Conservation (phyloP, 345 rosid species). For the Balakata baccata region DNA sequence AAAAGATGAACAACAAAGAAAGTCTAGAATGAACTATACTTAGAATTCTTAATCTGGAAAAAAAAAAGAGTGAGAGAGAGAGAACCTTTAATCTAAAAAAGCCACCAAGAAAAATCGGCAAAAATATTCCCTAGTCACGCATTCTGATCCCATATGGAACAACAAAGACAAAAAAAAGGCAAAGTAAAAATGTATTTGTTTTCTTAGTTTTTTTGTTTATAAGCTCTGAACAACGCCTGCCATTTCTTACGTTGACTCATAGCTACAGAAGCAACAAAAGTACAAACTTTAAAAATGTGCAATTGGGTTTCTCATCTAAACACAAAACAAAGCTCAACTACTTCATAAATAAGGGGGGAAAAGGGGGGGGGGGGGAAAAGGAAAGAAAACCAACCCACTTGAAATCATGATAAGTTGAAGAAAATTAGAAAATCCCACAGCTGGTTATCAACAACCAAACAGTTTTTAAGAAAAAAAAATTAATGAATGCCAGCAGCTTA, state of each 20-base stretch:
- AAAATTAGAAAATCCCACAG: constrained; percentile 10
- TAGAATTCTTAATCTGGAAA: not conserved
- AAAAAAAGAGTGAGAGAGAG: not conserved
- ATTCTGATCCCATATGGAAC: constrained; percentile 8
- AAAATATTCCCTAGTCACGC: constrained; percentile 6
- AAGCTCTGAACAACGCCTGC: constrained; percentile 7
- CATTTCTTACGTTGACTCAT: constrained; percentile 35
- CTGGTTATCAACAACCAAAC: not conserved
- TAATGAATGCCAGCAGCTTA: not conserved
- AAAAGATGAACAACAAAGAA: not conserved
- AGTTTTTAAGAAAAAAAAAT: not conserved
- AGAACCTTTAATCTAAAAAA: not conserved
- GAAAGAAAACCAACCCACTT: constrained; percentile 9
- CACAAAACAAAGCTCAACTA: constrained; percentile 22
- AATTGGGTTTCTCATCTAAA: constrained; percentile 10
- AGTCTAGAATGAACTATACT: not conserved
- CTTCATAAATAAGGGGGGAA: not conserved
- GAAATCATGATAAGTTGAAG: constrained; percentile 2
- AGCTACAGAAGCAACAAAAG: constrained; percentile 15
- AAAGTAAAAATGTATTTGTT: not conserved
- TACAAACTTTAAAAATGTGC: constrained; percentile 16
- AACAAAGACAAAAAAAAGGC: not conserved
- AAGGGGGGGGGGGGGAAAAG: not conserved
- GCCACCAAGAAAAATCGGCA: not conserved
- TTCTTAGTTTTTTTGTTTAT: not conserved